phyloP scores from a whole-genome alignment of 2,329 filamentous ascomycete species.

The Colletotrichum destructivum region DNA sequence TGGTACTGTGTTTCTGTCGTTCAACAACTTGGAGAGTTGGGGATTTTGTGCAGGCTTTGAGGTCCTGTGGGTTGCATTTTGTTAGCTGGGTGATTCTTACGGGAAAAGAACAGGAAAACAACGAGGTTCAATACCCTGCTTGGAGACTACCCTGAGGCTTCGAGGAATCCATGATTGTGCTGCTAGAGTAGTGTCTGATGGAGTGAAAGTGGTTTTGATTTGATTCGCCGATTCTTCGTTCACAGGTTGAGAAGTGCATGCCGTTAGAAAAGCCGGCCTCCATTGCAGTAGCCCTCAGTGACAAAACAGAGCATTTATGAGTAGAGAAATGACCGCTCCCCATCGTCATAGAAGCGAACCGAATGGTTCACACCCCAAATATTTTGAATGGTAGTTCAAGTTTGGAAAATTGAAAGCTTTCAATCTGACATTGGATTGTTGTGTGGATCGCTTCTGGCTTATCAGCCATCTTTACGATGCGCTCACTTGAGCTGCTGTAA shows the following conservation, averaged over 20 bases:
- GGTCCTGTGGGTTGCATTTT: too few relatives aligned
- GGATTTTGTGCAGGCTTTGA: neutral
- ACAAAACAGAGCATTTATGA: neutral
- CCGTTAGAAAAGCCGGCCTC: neutral
- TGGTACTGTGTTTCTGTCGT: constrained; percentile 7
- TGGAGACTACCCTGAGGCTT: neutral
- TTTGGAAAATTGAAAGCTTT: neutral
- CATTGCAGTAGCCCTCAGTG: neutral
- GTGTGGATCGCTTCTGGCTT: neutral
- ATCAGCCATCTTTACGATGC: neutral
- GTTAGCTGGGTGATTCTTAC: neutral
- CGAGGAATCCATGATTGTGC: neutral
- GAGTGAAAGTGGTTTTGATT: neutral
- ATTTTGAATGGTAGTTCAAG: neutral
- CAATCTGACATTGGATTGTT: neutral
- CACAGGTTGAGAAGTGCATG: neutral
- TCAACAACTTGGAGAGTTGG: neutral
- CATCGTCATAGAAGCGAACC: neutral
- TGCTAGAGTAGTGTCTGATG: neutral
- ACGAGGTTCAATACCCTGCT: neutral
- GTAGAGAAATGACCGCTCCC: neutral
- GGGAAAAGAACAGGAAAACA: neutral
- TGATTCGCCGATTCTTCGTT: neutral
- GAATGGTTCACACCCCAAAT: neutral
- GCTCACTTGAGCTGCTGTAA: neutral